Evolutionary conservation across 2,329 filamentous ascomycete genomes (phyloP), one percentile per base, ranked within the genome.

Genomic region (Whalleya microplaca): DNA sequence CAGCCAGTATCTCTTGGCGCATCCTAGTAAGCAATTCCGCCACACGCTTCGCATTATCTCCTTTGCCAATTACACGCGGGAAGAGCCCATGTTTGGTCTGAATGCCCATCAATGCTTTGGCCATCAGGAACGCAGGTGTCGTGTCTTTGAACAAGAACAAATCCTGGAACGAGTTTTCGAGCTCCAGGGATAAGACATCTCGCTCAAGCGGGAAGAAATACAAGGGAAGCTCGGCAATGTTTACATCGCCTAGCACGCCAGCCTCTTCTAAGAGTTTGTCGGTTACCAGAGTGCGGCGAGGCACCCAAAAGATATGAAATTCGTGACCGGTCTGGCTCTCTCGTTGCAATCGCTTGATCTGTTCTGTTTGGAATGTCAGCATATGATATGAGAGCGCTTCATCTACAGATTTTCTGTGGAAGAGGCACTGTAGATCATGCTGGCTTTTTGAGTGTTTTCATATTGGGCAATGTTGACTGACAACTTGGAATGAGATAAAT

Each of bases 281-380:
- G 65, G 92, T 95, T 52, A 98, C 89, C 52, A 96, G 80, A 3
- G 95, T 98, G 59, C 95, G 89, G 55, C 95, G 87, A 5, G 96
- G 94, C 42, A 96, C 90, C 91, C 95, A 98, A 72, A 97, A 94
- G 66, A 99, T 89, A 61, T 93, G 94, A 72, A 98, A 96, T 67
- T 99, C 94, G 83, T 99, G 95, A 64, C 92, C 91, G 45, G 88
- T 91, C 69, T 92, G 89, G 71, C 90, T 93, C 73, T 95, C 92
- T 69, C 89, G 89, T 68, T 94, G 91, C 56, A 98, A 81, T 58
- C 91, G 88, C 73, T 93, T 94, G 67, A 98, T 92, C 78, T 98
- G 92, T 66, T 91, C 94, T 97, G 70, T 49, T 68, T 44, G 61
- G 52, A n/a, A 54, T 82, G 82, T 89, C 75, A 89, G 85, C 79